Conservation (phyloP, 2,329 filamentous ascomycete species). For the Colletotrichum limetticola region DNA sequence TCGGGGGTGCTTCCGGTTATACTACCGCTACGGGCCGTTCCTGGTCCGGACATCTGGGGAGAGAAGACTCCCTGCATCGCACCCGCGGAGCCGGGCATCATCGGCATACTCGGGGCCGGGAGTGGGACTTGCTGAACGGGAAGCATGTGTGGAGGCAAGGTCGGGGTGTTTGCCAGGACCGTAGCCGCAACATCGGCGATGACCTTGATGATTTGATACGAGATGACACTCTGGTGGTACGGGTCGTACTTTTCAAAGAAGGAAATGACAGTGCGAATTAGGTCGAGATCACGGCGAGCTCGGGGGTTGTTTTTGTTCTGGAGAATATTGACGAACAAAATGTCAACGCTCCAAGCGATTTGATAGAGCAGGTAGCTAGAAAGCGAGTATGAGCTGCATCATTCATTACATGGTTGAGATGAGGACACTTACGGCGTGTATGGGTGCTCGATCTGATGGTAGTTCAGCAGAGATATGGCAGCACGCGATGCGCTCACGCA, state of each 20-base stretch:
- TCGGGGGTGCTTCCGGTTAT: slow-evolving; percentile 1
- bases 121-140: not conserved
- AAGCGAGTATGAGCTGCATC: not conserved
- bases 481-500: slow-evolving; percentile 26
- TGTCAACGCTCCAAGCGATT: slow-evolving; percentile 29
- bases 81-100: not conserved
- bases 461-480: slow-evolving; percentile 29
- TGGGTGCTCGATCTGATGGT: slow-evolving; percentile 23
- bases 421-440: slow-evolving; percentile 13
- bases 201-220: slow-evolving; percentile 23
- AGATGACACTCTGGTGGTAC: slow-evolving; percentile 2
- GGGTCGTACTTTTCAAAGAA: slow-evolving; percentile 32
- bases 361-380: slow-evolving; percentile 24
- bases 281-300: slow-evolving; percentile 27
- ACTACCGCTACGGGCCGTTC: slow-evolving; percentile 2
- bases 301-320: slow-evolving; percentile 24
- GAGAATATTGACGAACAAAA: slow-evolving; percentile 28
- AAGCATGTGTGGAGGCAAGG: slow-evolving; percentile 28
- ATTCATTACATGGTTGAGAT: not conserved
- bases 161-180: slow-evolving; percentile 29
- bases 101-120: not conserved
- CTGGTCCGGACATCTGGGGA: not conserved
- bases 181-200: slow-evolving; percentile 25
- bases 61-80: not conserved
- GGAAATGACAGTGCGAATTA: slow-evolving; percentile 25